A percentile compares a stretch with the other conserved stretches of the same genome.
Conservation (phyloP, 305 asterid genomes). For the Salvia sclarea region DNA sequence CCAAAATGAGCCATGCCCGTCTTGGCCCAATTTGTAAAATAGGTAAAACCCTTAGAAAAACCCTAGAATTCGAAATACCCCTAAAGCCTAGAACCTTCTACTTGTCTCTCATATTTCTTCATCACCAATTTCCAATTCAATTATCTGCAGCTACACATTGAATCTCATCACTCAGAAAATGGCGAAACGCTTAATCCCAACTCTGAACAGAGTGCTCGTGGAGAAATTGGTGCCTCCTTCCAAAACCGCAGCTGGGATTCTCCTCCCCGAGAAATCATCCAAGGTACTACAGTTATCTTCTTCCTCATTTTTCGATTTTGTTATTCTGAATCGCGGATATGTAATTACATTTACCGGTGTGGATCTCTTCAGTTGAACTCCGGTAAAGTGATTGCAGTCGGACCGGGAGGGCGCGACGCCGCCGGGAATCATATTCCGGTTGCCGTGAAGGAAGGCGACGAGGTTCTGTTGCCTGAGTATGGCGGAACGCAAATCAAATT, state of each 20-base stretch:
- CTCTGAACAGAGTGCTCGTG: constrained; percentile 69
- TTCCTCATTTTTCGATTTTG: not conserved
- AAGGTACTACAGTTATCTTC: constrained; percentile 41
- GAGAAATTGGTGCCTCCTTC: constrained; percentile 74
- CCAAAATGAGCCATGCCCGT: not conserved
- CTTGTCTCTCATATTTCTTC: not conserved
- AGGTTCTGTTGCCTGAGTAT: constrained; percentile 77
- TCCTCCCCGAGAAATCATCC: constrained; percentile 72
- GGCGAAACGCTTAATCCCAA: constrained; percentile 80
- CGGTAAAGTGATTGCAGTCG: constrained; percentile 77
- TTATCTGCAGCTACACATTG: not conserved
- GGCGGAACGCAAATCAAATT: constrained; percentile 80
- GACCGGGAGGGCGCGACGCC: constrained; percentile 59
- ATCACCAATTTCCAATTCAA: not conserved
- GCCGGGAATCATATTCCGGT: constrained; percentile 57
- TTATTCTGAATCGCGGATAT: not conserved
- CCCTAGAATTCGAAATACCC: constrained; percentile 24
- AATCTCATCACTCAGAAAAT: constrained; percentile 18
- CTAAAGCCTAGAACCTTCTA: constrained; percentile 55
- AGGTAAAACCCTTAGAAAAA: constrained; percentile 7
- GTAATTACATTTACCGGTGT: not conserved
- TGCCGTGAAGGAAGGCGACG: constrained; percentile 76
- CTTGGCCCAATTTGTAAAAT: not conserved
- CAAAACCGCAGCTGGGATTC: constrained; percentile 77
- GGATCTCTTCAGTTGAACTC: constrained; percentile 61